Percentiles rank a stretch among this genome's conserved stretches.
These are phyloP conservation scores for Backusella psychrophila DNA, from an alignment of 192 early-diverging fungal species.

Conservation along the genomic window DNA sequence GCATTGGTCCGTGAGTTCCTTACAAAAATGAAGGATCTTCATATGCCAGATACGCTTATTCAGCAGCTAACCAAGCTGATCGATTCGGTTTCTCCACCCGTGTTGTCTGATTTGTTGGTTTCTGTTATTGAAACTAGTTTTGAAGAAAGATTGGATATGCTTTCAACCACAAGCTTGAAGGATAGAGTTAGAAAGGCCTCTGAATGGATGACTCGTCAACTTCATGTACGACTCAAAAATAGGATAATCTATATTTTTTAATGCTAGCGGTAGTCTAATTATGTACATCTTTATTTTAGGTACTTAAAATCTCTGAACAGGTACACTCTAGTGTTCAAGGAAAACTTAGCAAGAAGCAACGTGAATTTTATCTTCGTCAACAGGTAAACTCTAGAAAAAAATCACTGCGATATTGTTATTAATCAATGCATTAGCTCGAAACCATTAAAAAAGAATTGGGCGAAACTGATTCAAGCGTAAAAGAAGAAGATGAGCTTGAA, in stretches of 20 bases:
- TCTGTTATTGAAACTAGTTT: conserved; percentile 69
- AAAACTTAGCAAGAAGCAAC: conserved; percentile 76
- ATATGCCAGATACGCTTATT: conserved; percentile 62
- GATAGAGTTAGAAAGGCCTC: conserved; percentile 55
- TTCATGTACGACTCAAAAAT: conserved; percentile 45
- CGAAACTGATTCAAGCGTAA: conserved; percentile 42
- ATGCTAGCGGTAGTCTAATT: background rate
- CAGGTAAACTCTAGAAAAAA: conserved; percentile 46
- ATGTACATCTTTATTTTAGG: conserved; percentile 32
- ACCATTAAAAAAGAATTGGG: conserved; percentile 84
- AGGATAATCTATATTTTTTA: background rate
- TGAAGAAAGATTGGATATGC: conserved; percentile 71
- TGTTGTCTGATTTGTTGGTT: conserved; percentile 69
- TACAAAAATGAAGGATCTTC: conserved; percentile 58
- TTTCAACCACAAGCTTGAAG: conserved; percentile 57
- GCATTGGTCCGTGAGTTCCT: conserved; percentile 57
- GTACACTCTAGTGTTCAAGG: conserved; percentile 73
- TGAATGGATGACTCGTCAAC: conserved; percentile 70
- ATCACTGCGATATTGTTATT: background rate
- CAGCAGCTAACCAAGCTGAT: conserved; percentile 67
- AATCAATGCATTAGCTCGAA: conserved; percentile 47
- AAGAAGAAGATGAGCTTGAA: conserved; percentile 68
- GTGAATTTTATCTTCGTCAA: conserved; percentile 76
- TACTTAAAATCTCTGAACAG: conserved; percentile 78
- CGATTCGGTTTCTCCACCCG: conserved; percentile 53